phyloP scores from a whole-genome alignment of 495 filamentous ascomycete species.

The Xylaria grammica region DNA sequence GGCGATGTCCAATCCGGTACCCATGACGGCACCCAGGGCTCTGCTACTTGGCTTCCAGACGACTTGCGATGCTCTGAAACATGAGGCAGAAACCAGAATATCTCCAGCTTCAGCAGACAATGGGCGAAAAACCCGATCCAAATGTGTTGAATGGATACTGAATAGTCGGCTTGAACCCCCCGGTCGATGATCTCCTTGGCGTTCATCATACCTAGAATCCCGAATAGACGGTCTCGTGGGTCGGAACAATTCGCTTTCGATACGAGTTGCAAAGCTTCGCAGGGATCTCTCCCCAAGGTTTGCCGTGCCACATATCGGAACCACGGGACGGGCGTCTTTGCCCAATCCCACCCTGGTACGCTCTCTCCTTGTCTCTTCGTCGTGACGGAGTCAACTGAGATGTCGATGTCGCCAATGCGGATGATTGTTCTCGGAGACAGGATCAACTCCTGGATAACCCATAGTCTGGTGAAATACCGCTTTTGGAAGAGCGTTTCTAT shows the following conservation, averaged over 20 bases:
- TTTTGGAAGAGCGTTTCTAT: slow-evolving; percentile 17
- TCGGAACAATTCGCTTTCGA: slow-evolving; percentile 24
- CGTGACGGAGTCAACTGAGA: slow-evolving; percentile 1
- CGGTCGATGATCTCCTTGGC: background rate
- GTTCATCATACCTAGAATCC: slow-evolving; percentile 24
- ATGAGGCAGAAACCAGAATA: slow-evolving; percentile 12
- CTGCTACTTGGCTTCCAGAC: background rate
- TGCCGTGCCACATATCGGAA: slow-evolving; percentile 17
- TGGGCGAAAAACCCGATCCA: slow-evolving; percentile 35
- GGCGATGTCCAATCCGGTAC: slow-evolving; percentile 17
- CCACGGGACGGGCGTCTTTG: slow-evolving; percentile 18
- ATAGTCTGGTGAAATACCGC: slow-evolving; percentile 36
- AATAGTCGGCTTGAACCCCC: slow-evolving; percentile 28
- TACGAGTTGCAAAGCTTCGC: slow-evolving; percentile 22
- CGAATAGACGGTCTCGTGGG: slow-evolving; percentile 31
- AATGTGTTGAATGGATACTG: slow-evolving; percentile 27
- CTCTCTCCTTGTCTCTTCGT: background rate
- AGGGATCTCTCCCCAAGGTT: slow-evolving; percentile 3
- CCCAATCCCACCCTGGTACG: background rate
- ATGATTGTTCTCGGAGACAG: slow-evolving; percentile 27
- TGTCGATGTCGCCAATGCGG: slow-evolving; percentile 30
- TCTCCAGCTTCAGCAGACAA: slow-evolving; percentile 21
- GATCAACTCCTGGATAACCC: slow-evolving; percentile 39
- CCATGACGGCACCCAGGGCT: slow-evolving; percentile 14
- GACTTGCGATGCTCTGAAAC: background rate